Conservation (phyloP, 306 rosid species). For the Acacia acuminata region DNA sequence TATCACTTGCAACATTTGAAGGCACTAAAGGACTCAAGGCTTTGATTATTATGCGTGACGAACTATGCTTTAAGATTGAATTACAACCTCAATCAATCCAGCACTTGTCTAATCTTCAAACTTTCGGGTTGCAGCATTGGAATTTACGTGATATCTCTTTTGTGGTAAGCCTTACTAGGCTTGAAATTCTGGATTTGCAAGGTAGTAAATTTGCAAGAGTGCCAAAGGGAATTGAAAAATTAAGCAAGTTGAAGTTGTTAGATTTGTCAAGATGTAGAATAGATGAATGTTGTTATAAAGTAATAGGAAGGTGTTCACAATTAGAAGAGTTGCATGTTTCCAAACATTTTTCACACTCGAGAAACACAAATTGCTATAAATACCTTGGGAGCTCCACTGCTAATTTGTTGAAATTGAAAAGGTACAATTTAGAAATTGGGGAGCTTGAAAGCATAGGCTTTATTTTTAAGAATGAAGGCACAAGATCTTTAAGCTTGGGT, state of each 20-base stretch:
- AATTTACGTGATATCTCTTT: neutral
- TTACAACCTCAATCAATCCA: neutral
- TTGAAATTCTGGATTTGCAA: neutral
- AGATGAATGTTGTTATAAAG: neutral
- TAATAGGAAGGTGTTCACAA: neutral
- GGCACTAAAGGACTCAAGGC: neutral
- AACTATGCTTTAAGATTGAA: accelerated
- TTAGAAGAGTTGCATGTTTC: neutral
- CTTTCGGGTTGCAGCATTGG: neutral
- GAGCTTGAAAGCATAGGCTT: no score
- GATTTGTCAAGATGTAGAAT: neutral
- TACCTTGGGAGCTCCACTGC: neutral
- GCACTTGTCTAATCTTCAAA: neutral
- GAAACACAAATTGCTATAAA: neutral
- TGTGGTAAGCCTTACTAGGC: neutral
- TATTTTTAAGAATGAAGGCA: no score
- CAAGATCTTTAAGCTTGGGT: neutral
- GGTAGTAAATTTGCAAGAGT: neutral
- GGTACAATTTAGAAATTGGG: neutral
- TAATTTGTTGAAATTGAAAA: no score
- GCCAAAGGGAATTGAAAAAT: neutral
- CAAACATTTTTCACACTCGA: neutral
- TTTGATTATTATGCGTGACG: neutral
- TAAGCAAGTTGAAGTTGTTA: no score
- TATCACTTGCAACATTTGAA: neutral